Base-by-base conservation (phyloP, 306 rosid genomes). In the Ammopiptanthus mongolicus region DNA sequence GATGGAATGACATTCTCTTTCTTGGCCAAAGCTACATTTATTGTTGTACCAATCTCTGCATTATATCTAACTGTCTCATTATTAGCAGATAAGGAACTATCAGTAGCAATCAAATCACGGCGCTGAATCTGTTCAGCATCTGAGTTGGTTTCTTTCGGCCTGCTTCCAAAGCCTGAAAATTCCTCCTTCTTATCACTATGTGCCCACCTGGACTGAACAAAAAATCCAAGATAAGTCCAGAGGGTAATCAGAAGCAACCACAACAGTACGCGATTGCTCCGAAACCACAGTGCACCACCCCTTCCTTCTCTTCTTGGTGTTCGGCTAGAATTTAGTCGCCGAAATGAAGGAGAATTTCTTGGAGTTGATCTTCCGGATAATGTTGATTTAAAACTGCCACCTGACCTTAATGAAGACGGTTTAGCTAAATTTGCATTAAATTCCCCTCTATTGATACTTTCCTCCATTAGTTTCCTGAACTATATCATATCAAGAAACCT, bases 151-250 rank as follows among this genome's bases (percentile, higher is more conserved):
- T 83, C 75, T 7, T 77, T 81, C 5, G 75, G 82, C 65, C 87
- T 84, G 17, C 82, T 86, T 72, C 83, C 90, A 82, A 88, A 90
- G 18, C 85, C 91, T 74, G 87, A 77, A 85, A 90, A 87, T 28
- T 84, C 89, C 6, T 86, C 92, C 76, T 87, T 86, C 77, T 93
- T 88, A 60, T 92, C 84, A 69, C 87, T 88, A 66, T 95, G 99
- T 39, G 97, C 99, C 99, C 99, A 95, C 85, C 96, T 81, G 21
- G 99, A 95, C 85, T 92, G 99, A 85, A 95, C 89, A 78, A 85
- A 88, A 85, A 95, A 90, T 42, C 97, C 99, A 83, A 95, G 92
- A 84, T 95, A 95, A 33, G 99, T 83, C 99, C 99, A 95, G n/a
- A 95, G 96, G 61, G 99, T 95, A 80, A 95, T 95, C 46, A 95